A percentile compares a stretch with the other conserved stretches of the same genome.
These are phyloP conservation scores for Euphorbia corollata DNA, from an alignment of 441 rosid genomes.

Conservation along the genomic window DNA sequence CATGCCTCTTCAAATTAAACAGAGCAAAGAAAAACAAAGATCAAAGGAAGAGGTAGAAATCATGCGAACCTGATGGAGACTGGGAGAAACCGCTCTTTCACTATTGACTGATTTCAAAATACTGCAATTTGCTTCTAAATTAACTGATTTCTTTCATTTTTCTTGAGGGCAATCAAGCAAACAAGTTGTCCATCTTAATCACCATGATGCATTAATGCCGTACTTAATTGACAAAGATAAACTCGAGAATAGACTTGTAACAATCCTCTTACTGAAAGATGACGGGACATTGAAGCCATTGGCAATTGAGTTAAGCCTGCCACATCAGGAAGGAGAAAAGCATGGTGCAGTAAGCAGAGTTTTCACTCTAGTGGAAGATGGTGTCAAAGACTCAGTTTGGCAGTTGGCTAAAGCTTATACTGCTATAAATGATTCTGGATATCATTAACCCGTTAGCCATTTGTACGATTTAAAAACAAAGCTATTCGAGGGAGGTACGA, in stretches of 20 bases:
- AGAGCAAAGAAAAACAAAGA: no score
- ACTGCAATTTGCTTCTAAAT: no score
- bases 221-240: conserved; percentile 51
- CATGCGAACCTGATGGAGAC: no score
- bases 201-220: conserved; percentile 75
- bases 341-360: conserved; percentile 62
- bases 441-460: conserved; percentile 81
- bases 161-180: conserved; percentile 56
- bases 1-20: no score
- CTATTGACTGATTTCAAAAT: no score
- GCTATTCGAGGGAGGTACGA: no score
- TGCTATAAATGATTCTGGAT: conserved; percentile 79
- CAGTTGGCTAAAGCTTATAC: conserved; percentile 86
- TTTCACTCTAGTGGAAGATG: conserved; percentile 56
- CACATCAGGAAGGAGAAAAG: conserved; percentile 58
- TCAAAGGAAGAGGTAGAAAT: no score
- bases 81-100: no score
- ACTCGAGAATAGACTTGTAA: conserved; percentile 66
- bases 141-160: no score
- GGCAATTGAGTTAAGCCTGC: conserved; percentile 81
- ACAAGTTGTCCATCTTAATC: conserved; percentile 60
- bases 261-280: conserved; percentile 57
- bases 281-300: conserved; percentile 68
- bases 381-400: conserved; percentile 63
- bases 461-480: conserved; percentile 38